Evolutionary conservation across 768 basidiomycete genomes (phyloP).

Genomic region (Piloderma croceum): DNA sequence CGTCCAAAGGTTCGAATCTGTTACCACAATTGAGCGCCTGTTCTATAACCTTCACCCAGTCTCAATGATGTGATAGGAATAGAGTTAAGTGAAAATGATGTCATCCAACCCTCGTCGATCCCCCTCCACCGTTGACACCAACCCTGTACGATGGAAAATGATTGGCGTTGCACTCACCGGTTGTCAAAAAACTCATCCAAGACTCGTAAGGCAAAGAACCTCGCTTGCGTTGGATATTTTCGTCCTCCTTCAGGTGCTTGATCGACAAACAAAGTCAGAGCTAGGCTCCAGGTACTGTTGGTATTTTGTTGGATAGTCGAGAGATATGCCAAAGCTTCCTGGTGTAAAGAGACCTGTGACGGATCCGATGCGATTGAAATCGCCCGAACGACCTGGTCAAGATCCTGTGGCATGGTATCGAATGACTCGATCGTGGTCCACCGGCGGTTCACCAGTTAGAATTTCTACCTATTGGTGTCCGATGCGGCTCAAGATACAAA

Average conservation of each 20-base stretch:
- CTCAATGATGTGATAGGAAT: too few species aligned
- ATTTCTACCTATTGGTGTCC: too few species aligned
- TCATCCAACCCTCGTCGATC: too few species aligned
- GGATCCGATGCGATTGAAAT: conserved; percentile 86
- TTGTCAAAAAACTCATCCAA: conserved; percentile 80
- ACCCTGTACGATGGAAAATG: conserved; percentile 3
- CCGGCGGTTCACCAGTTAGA: too few species aligned
- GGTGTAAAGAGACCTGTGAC: conserved; percentile 62
- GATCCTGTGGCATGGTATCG: conserved; percentile 62
- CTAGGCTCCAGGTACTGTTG: conserved; percentile 73
- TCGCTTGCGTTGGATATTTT: conserved; percentile 64
- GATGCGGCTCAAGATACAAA: too few species aligned
- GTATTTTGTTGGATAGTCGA: conserved; percentile 72
- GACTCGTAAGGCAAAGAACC: conserved; percentile 77
- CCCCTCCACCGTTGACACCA: conserved; percentile 10
- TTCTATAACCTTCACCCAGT: too few species aligned
- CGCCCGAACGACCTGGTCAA: conserved; percentile 75
- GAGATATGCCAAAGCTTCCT: conserved; percentile 83
- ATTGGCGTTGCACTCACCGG: conserved; percentile 48
- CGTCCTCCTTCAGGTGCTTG: conserved; percentile 52
- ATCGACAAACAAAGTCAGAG: conserved; percentile 68
- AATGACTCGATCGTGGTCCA: not conserved
- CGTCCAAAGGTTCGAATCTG: conserved; percentile 64
- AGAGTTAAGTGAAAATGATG: too few species aligned
- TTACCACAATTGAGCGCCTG: too few species aligned